Base-by-base conservation (phyloP, 345 rosid species). In the Sisymbrium altissimum region DNA sequence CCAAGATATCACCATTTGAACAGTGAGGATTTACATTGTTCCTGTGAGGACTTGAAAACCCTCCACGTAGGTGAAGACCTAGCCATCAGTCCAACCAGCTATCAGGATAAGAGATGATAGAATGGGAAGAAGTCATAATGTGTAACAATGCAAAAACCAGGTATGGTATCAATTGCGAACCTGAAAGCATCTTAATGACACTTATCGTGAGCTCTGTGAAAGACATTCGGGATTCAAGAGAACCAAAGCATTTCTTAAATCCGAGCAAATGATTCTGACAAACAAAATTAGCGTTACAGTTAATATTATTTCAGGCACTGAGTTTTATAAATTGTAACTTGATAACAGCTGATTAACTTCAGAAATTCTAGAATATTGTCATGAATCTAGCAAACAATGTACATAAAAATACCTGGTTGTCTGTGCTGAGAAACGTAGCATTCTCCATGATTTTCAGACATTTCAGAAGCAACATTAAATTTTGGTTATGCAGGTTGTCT, bases 401-500 rank as follows among this genome's bases (percentile, higher is more conserved):
- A 70, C 53, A 48, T 64, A 63, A 66, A 60, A 29, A 58, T 81
- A 92, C 99, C 97, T 96, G 99, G 80, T 96, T 96, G 50, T 92
- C 97, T 72, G 87, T 85, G 77, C 98, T 96, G 7, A 90, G 86
- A 80, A 92, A 92, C 57, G 99, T 89, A 58, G 97, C 96, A 84
- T 96, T 96, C 82, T 96, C 99, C 98, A 96, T 90, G 73, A 92
- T 90, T 82, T 89, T 92, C 86, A 96, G 77, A 84, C 93, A 92
- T 86, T 92, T 92, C 58, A 87, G 76, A 71, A 96, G 95, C 74
- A 89, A 70, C 72, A 81, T 81, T 56, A 86, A 82, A 82, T 77
- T 88, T 71, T 82, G 81, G 80, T 79, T 73, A 77, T 80, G 72
- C 68, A 57, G 30, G 38, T 78, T 83, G 81, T 81, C 83, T 81